Conservation (phyloP, 768 basidiomycete species). For the Rhizopogon vinicolor region DNA sequence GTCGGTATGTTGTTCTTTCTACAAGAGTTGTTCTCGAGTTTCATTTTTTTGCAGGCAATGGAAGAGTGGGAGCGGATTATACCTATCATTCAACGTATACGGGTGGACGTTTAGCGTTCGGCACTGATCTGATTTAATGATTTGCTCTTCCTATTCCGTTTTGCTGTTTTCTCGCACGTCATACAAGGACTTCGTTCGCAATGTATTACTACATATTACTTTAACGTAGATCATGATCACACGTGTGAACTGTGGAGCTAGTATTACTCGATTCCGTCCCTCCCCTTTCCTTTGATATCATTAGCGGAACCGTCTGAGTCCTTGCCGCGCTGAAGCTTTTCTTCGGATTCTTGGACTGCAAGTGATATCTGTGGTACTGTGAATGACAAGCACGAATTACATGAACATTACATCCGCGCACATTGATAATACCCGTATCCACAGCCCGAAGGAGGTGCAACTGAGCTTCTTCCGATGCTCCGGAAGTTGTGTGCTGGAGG, state of each 20-base stretch:
- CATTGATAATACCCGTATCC: slow-evolving; percentile 81
- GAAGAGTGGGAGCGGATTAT: slow-evolving; percentile 97
- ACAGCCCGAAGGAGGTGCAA: slow-evolving; percentile 75
- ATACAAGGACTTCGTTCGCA: slow-evolving; percentile 7
- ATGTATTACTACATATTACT: slow-evolving; percentile 6
- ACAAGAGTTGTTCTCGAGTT: slow-evolving; percentile 1
- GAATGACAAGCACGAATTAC: background rate
- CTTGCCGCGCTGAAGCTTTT: slow-evolving; percentile 43
- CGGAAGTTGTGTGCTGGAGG: slow-evolving; percentile 62
- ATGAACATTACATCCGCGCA: slow-evolving; percentile 23
- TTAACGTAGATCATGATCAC: slow-evolving; percentile 1
- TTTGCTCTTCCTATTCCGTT: slow-evolving; percentile 9
- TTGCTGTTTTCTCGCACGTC: slow-evolving; percentile 8
- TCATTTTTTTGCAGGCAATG: slow-evolving; percentile 58
- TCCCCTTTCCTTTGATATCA: slow-evolving; percentile 9
- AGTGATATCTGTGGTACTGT: slow-evolving; percentile 52
- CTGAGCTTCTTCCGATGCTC: slow-evolving; percentile 60
- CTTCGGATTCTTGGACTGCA: slow-evolving; percentile 75
- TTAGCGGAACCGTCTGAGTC: background rate
- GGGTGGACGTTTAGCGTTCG: slow-evolving; percentile 72
- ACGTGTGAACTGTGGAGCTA: background rate
- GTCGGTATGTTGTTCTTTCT: slow-evolving; percentile 44
- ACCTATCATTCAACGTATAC: slow-evolving; percentile 89
- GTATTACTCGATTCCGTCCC: slow-evolving; percentile 5
- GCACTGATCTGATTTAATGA: slow-evolving; percentile 10